Conservation (phyloP, 371 early-diverging fungal species). For the Fennellomyces sp. region DNA sequence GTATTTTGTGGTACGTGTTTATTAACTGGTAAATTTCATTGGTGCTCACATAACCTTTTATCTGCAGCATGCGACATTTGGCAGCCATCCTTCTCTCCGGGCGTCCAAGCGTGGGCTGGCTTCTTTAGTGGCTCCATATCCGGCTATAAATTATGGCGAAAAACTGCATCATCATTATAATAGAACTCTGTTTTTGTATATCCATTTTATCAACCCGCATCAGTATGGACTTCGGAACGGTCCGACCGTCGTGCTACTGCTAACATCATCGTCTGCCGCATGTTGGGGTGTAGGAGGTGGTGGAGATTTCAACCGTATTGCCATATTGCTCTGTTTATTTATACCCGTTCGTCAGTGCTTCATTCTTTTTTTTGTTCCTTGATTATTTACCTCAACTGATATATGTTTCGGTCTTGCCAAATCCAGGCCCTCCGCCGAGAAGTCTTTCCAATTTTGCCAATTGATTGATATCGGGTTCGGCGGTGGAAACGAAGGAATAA, state of each 20-base stretch:
- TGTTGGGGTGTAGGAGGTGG: conserved; percentile 8
- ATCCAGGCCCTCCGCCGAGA: conserved; percentile 46
- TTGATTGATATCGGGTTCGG: conserved; percentile 42
- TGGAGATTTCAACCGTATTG: conserved; percentile 20
- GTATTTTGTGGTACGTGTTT: conserved; percentile 65
- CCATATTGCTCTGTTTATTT: conserved; percentile 14
- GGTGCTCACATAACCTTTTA: conserved; percentile 20
- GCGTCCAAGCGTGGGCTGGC: conserved; percentile 75
- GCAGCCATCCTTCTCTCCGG: conserved; percentile 62
- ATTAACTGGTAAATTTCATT: neutral
- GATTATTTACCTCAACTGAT: conserved; percentile 19
- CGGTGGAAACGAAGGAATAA: conserved; percentile 32
- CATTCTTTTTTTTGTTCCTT: neutral
- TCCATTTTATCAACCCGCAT: neutral
- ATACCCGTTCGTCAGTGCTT: neutral
- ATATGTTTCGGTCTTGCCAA: conserved; percentile 30
- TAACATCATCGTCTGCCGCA: neutral
- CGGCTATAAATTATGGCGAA: conserved; percentile 68
- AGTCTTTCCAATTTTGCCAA: conserved; percentile 51
- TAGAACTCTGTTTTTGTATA: conserved; percentile 3
- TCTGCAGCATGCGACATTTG: conserved; percentile 68
- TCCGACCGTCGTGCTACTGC: neutral
- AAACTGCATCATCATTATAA: conserved; percentile 24
- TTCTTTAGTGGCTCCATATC: conserved; percentile 68
- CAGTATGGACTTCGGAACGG: neutral